Conservation (phyloP, 1,139 yeast genomes). For the Hyphopichia pseudoburtonii region DNA sequence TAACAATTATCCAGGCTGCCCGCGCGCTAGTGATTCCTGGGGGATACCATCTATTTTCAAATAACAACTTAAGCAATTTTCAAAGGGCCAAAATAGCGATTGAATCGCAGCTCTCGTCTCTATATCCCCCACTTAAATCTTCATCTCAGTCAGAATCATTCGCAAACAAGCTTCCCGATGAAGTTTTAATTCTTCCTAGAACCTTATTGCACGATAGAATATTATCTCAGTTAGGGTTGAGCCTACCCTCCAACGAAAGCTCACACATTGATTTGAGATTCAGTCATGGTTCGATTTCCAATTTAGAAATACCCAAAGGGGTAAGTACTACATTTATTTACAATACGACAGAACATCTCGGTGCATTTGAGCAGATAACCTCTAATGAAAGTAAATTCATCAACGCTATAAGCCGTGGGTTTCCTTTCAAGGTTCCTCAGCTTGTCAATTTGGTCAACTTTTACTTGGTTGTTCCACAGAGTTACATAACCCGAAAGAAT, state of each 20-base stretch:
- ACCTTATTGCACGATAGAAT: neutral
- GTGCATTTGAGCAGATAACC: too few species aligned
- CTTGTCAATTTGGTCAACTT: constrained; percentile 29
- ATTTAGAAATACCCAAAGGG: constrained; percentile 25
- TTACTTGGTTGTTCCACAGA: constrained; percentile 32
- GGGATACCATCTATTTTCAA: neutral
- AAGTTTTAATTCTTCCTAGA: neutral
- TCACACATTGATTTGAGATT: neutral
- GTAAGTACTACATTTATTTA: constrained; percentile 34
- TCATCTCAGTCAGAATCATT: too few species aligned
- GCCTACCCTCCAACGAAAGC: constrained; percentile 14
- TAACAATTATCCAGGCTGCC: neutral
- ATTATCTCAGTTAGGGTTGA: constrained; percentile 17
- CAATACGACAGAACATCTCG: constrained; percentile 24
- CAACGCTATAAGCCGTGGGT: too few species aligned
- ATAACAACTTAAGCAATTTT: too few species aligned
- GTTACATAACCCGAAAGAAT: constrained; percentile 7
- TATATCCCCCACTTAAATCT: too few species aligned
- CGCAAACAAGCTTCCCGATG: too few species aligned
- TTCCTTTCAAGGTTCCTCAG: constrained; percentile 36
- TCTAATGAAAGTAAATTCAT: too few species aligned
- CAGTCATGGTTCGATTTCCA: constrained; percentile 5
- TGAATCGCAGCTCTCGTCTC: too few species aligned
- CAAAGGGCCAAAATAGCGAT: too few species aligned
- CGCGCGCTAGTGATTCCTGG: neutral